Evolutionary conservation across 768 basidiomycete species (phyloP).

Genomic region (Suillus occidentalis): DNA sequence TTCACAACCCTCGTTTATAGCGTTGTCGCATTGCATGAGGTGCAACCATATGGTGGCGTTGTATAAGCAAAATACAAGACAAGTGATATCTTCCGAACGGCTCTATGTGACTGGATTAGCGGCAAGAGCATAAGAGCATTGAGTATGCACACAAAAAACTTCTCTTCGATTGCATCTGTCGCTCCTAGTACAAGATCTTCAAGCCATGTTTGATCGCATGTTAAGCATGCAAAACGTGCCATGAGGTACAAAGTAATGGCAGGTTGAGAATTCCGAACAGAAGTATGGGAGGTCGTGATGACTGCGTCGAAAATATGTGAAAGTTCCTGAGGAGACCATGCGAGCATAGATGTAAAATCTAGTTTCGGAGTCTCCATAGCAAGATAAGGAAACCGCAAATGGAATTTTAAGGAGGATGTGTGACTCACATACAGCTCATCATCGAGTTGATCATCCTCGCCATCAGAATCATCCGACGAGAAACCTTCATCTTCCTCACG

Average conservation of each 20-base stretch:
- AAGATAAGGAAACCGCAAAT: conserved; percentile 20
- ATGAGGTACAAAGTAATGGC: conserved; percentile 91
- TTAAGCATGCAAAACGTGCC: conserved; percentile 88
- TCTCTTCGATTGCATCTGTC: conserved; percentile 89
- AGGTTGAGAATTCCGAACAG: conserved; percentile 75
- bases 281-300: conserved; percentile 72
- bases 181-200: conserved; percentile 91
- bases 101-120: conserved; percentile 46
- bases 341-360: conserved; percentile 88
- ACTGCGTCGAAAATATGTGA: conserved; percentile 80
- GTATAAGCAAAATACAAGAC: conserved; percentile 92
- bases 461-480: conserved; percentile 46
- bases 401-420: conserved; percentile 1
- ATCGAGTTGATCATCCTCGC: conserved; percentile 50
- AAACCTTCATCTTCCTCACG: conserved; percentile 44
- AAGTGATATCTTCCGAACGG: conserved; percentile 81
- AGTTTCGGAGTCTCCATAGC: conserved; percentile 61
- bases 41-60: conserved; percentile 91
- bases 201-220: conserved; percentile 89
- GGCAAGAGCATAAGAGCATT: conserved; percentile 2
- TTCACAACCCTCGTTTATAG: conserved; percentile 78
- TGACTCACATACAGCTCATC: conserved; percentile 49
- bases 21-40: conserved; percentile 82
- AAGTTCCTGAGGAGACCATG: conserved; percentile 80
- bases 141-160: conserved; percentile 72